Base-by-base conservation (phyloP, 345 rosid species). In the Citrus sinensis region DNA sequence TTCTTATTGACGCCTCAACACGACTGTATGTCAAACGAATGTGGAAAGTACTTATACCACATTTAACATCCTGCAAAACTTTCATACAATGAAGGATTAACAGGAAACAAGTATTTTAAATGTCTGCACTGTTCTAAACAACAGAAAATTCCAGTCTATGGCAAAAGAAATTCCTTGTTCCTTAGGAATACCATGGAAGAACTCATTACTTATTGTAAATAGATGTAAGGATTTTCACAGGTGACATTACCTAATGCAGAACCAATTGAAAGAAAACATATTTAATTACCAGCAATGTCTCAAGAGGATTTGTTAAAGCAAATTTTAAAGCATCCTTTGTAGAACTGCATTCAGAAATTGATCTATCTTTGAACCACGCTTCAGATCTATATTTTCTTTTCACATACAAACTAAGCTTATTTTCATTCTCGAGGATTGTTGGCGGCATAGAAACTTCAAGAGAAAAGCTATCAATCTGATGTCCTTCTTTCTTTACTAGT, bases 361-460 rank as follows among this genome's bases (percentile, higher is more conserved):
- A 73, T 29, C 78, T 80, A 61, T 83, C 82, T 78, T 86, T 86
- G 80, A 90, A 83, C 94, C 90, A 87, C 60, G 68, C 75, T 86
- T 95, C 91, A 10, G 83, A 86, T 81, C 80, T 84, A 76, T 91
- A 88, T 78, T 89, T 95, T 78, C 72, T 84, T 84, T 85, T 87
- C 78, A 92, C 76, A 80, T 87, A 80, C 73, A 79, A 83, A 90
- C 97, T 95, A 87, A 89, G 79, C 40, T 60, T n/a, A 29, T 76
- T 77, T 42, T 93, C 97, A 67, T 89, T 87, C 79, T 95, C 93
- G n/a, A 20, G 35, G 70, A 91, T 73, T 63, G 37, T 39, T 40
- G 91, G 79, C 34, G 97, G 98, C 46, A 88, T 60, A 9, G 95
- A 93, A 69, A 91, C 89, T 83, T 95, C 95, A 5, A 95, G 90